Evolutionary conservation across 495 filamentous ascomycete species (phyloP).

Genomic region (Aspergillus nanangensis): DNA sequence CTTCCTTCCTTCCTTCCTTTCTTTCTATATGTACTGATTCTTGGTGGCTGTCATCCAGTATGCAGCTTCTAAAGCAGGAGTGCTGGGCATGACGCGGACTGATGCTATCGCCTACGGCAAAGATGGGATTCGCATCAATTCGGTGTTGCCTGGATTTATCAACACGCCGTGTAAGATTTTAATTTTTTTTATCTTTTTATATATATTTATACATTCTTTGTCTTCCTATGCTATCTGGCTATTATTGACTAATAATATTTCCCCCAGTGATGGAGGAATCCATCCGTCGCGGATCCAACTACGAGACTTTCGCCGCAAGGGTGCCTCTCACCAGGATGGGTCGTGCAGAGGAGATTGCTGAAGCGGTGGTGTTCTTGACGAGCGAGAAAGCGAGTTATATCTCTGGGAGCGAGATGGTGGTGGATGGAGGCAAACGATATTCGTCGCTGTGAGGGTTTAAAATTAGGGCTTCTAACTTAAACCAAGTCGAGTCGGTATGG

Average conservation of each 20-base stretch:
- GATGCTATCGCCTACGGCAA: slow-evolving; percentile 7
- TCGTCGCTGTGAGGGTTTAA: too few species aligned
- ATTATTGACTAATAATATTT: neutral
- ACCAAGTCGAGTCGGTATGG: too few species aligned
- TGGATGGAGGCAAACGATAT: slow-evolving; percentile 34
- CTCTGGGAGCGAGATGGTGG: slow-evolving; percentile 30
- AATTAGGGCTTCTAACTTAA: too few species aligned
- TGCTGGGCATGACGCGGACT: slow-evolving; percentile 10
- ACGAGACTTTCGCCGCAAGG: neutral
- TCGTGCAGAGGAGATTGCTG: slow-evolving; percentile 31
- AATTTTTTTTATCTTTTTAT: too few species aligned
- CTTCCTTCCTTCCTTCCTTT: neutral
- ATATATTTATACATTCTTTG: neutral
- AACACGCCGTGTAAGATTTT: slow-evolving; percentile 8
- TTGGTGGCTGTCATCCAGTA: neutral
- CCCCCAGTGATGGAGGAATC: neutral
- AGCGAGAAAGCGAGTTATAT: slow-evolving; percentile 31
- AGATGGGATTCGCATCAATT: slow-evolving; percentile 9
- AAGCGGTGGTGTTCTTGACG: slow-evolving; percentile 31
- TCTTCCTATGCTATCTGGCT: neutral
- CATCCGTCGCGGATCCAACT: slow-evolving; percentile 4
- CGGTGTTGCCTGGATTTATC: slow-evolving; percentile 8
- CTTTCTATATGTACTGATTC: neutral
- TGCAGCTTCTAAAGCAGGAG: slow-evolving; percentile 6
- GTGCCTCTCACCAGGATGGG: slow-evolving; percentile 30